Evolutionary conservation across 1,139 yeast species (phyloP).

Genomic region (Geotrichum histeridarum): DNA sequence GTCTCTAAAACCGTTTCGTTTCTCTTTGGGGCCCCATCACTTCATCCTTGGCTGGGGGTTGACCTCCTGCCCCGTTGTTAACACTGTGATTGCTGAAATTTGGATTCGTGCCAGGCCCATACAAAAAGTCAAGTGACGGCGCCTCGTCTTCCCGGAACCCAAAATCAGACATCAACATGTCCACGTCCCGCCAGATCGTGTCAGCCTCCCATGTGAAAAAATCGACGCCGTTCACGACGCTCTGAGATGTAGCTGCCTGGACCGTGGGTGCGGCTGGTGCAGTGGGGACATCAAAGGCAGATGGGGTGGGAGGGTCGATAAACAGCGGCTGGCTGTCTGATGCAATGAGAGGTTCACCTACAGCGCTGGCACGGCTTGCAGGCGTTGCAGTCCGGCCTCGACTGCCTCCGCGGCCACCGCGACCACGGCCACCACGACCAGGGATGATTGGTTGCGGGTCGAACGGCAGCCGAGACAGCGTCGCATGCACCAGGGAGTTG

Average conservation of each 20-base stretch:
- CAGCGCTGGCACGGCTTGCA: too few relatives aligned
- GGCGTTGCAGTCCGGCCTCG: not conserved
- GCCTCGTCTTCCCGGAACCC: conserved; percentile 64
- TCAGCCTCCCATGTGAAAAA: conserved; percentile 53
- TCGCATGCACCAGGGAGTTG: not conserved
- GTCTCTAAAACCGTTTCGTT: not conserved
- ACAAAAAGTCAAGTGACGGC: conserved; percentile 1
- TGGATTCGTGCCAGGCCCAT: not conserved
- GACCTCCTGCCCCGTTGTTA: not conserved
- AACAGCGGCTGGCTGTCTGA: not conserved
- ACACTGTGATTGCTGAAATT: not conserved
- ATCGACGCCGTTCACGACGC: conserved; percentile 14
- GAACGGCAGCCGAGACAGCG: conserved; percentile 18
- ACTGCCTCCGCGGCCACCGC: not conserved
- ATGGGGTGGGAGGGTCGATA: not conserved
- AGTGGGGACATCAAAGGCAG: not conserved
- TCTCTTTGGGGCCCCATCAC: not conserved
- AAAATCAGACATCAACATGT: conserved; percentile 86
- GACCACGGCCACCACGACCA: conserved; percentile 4
- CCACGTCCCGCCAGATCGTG: conserved; percentile 83
- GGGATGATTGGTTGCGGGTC: conserved; percentile 8
- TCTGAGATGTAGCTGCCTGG: conserved; percentile 3
- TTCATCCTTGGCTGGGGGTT: not conserved
- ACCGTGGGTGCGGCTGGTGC: not conserved
- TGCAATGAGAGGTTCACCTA: too few relatives aligned